A percentile compares a stretch with the other conserved stretches of the same genome.
Conservation (phyloP, 2,329 filamentous ascomycete species). For the Diaporthe vexans region DNA sequence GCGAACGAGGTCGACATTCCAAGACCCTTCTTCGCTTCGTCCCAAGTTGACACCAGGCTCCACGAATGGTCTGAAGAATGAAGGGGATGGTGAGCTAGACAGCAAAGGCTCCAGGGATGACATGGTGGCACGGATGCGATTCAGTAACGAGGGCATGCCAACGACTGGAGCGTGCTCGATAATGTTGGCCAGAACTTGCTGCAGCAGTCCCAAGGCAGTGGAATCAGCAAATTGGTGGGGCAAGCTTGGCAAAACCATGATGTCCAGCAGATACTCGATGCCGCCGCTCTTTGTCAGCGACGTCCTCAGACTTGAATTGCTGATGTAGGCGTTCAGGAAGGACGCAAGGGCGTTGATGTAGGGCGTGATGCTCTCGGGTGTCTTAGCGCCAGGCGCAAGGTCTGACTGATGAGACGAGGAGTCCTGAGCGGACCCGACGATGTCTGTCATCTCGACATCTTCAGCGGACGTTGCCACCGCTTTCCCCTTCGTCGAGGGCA, state of each 20-base stretch:
- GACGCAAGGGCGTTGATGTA: constrained; percentile 83
- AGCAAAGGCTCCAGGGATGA: constrained; percentile 78
- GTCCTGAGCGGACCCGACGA: constrained; percentile 47
- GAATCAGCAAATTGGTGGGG: constrained; percentile 79
- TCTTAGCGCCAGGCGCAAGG: constrained; percentile 44
- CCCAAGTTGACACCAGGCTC: constrained; percentile 55
- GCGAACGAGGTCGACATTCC: constrained; percentile 54
- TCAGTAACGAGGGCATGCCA: constrained; percentile 84
- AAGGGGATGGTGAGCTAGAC: constrained; percentile 61
- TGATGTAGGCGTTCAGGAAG: constrained; percentile 82
- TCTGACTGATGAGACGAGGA: neutral
- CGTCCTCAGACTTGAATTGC: constrained; percentile 79
- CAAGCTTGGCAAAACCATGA: constrained; percentile 85
- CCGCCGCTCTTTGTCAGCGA: constrained; percentile 85
- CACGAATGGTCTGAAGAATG: constrained; percentile 81
- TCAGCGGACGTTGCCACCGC: constrained; percentile 52
- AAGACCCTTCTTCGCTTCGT: constrained; percentile 48
- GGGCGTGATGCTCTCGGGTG: constrained; percentile 62
- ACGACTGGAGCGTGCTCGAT: constrained; percentile 86
- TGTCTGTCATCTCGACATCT: constrained; percentile 79
- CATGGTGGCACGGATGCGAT: constrained; percentile 78
- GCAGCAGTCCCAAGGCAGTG: constrained; percentile 77
- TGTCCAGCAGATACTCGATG: constrained; percentile 85
- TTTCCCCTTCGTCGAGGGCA: constrained; percentile 56
- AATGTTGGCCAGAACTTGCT: constrained; percentile 81